Evolutionary conservation across 768 basidiomycete species (phyloP).

Genomic region (Boletus fagicola): DNA sequence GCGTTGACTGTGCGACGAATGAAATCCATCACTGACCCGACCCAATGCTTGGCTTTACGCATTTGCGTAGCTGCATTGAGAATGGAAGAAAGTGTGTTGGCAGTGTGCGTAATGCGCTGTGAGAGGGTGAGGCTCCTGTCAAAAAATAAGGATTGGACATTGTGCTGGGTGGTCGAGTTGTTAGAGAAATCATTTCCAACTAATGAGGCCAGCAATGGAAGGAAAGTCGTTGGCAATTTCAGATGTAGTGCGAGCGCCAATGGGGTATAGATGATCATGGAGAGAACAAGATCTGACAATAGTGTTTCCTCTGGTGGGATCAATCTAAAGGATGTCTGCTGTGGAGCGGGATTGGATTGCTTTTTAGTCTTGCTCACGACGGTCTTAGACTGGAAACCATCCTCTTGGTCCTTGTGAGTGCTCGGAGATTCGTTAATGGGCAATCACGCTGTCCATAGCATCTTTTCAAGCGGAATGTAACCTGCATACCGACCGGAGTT

Average conservation of each 20-base stretch:
- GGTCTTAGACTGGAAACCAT: conserved; percentile 60
- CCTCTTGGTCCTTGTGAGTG: conserved; percentile 39
- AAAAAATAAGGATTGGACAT: conserved; percentile 65
- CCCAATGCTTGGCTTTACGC: conserved; percentile 50
- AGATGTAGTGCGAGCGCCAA: conserved; percentile 59
- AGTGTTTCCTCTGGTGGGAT: conserved; percentile 50
- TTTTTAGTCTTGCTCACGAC: conserved; percentile 55
- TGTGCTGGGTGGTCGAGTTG: conserved; percentile 45
- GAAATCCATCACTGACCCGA: conserved; percentile 73
- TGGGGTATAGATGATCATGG: conserved; percentile 61
- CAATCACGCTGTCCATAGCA: conserved; percentile 55
- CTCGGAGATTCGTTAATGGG: conserved; percentile 23
- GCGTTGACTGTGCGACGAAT: conserved; percentile 65
- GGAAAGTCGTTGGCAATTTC: conserved; percentile 63
- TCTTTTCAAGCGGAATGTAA: conserved; percentile 73
- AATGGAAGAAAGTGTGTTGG: conserved; percentile 53
- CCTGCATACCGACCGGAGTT: conserved; percentile 75
- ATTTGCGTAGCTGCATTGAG: conserved; percentile 47
- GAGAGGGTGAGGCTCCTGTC: conserved; percentile 52
- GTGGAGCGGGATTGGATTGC: conserved; percentile 35
- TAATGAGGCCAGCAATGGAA: conserved; percentile 77
- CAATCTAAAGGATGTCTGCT: conserved; percentile 30
- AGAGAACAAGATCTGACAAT: conserved; percentile 45
- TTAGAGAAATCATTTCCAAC: conserved; percentile 80
- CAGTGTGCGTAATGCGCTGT: conserved; percentile 66